Evolutionary conservation across 805 yeast genomes (phyloP), one percentile per base, ranked within the genome.

Genomic region (Ogataea angusta): DNA sequence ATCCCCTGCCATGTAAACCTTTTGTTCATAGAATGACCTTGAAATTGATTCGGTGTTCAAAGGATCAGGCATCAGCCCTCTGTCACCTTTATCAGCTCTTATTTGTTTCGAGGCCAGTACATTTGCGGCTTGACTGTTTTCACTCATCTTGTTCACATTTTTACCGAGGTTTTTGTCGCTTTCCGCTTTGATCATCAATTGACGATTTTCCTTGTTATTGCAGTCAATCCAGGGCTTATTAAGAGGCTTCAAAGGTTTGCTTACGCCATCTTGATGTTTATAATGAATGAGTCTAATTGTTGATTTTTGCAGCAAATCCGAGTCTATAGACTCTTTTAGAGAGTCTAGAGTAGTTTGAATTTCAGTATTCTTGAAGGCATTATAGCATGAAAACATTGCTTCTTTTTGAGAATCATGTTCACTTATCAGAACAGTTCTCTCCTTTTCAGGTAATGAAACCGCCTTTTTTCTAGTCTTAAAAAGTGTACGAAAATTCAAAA

Each of bases 291-390:
- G 9, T 26, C 54, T 47, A 12, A 37, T 33, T 9, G 49, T 50
- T 2, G 49, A 44, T 33, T 50, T 50, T 19, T 19, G 34, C 16
- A 50, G 36, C 15, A 50, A 14, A 7, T 39, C 40, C 0, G 47
- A 21, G 24, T 50, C 54, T 9, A 44, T 32, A 3, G 46, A 36
- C 5, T 40, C 37, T 22, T 34, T 44, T 35, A 50, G 29, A 9
- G 47, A 27, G 35, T 42, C 39, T 19, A 50, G 21, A 5, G 48
- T 38, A n/a, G 23, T 25, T 27, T 47, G 49, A 21, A 50, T 23
- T 29, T 50, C 47, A 4, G 19, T 12, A 19, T 24, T 47, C 23
- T 40, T 50, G 30, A 33, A 50, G 22, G 42, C 46, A 32, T 47
- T 34, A 36, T 50, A 50, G 34, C 54, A 50, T 2, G 44, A 37